Percentiles rank a stretch among this genome's conserved stretches.
Evolutionary conservation across 352 stramenopile genomes (phyloP).

Genomic region (Phytophthora pistaciae): DNA sequence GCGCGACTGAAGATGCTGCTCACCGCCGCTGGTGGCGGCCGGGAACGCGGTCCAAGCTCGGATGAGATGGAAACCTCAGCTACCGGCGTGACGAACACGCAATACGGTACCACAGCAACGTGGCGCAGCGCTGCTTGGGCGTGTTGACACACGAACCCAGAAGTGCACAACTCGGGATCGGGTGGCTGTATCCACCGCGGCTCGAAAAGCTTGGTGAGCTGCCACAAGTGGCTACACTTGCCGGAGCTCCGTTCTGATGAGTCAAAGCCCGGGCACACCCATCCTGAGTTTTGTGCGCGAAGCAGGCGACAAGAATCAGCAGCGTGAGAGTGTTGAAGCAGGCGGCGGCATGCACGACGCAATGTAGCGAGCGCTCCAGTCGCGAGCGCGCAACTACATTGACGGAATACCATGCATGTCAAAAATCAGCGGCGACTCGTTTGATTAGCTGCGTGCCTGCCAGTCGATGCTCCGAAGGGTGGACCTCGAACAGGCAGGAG

Average conservation of each 20-base stretch:
- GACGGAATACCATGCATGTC: too few species aligned
- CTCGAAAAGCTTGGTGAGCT: slow-evolving; percentile 14
- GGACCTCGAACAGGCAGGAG: slow-evolving; percentile 32
- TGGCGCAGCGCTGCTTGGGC: slow-evolving; percentile 16
- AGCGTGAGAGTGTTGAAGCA: slow-evolving; percentile 15
- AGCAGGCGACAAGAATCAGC: slow-evolving; percentile 31
- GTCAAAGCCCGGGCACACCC: slow-evolving; percentile 16
- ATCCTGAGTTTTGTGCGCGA: slow-evolving; percentile 30
- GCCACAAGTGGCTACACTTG: slow-evolving; percentile 18
- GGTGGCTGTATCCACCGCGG: background rate
- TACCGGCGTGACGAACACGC: slow-evolving; percentile 29
- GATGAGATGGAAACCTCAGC: slow-evolving; percentile 5
- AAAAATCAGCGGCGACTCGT: slow-evolving; percentile 31
- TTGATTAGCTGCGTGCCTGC: slow-evolving; percentile 6
- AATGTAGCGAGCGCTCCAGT: slow-evolving; percentile 20
- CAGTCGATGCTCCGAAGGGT: slow-evolving; percentile 10
- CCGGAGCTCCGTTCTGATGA: slow-evolving; percentile 15
- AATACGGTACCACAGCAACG: slow-evolving; percentile 22
- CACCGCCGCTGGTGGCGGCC: slow-evolving; percentile 1
- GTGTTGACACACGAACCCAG: slow-evolving; percentile 9
- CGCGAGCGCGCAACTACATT: too few species aligned
- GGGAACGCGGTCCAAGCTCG: slow-evolving; percentile 11
- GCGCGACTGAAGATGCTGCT: slow-evolving; percentile 21
- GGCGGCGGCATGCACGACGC: slow-evolving; percentile 5
- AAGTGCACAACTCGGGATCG: slow-evolving; percentile 6